Base-by-base conservation (phyloP, 176 grass and related monocot species). In the Cymbopogon citratus region DNA sequence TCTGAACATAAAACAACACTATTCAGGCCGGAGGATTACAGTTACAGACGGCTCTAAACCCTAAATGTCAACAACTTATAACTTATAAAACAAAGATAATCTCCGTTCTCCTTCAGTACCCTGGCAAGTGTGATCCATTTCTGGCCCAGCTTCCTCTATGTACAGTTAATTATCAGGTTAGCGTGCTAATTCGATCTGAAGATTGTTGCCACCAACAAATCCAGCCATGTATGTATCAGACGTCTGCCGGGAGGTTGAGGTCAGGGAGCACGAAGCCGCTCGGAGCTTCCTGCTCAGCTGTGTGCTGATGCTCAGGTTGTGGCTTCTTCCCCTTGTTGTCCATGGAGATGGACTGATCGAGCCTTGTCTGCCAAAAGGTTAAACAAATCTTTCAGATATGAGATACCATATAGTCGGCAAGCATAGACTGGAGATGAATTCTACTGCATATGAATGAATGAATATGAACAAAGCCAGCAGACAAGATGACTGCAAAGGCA, bases 181-280 rank as follows among this genome's bases (percentile, higher is more conserved):
- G 84, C 83, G 25, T 33, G 49, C 46, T 24, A 38, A 25, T 9
- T 70, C 7, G 12, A 48, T 36, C 21, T 65, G 57, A 40, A 80
- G 76, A 65, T 19, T 73, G 18, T 16, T 75, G 76, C 49, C 52
- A 3, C 46, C 71, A 43, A 14, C 25, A 35, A 12, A 40, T 15
- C 19, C 31, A 44, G 66, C 13, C 54, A 57, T n/a, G 27, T 5
- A 36, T 33, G 40, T 60, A 3, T 80, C 54, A 10, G n/a, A 36
- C 10, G 33, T 85, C 85, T 5, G 36, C 76, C 0, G 89, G 81
- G 9, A 91, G 38, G 73, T 91, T 91, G 81, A 91, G 89, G 24
- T 91, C 89, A 3, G 89, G 89, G 2, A 91, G 84, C 19, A 13
- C 80, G 33, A 90, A 86, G 49, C 61, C 80, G 19, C 5, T 82